A percentile compares a stretch with the other conserved stretches of the same genome.
Evolutionary conservation across 2,329 filamentous ascomycete species (phyloP).

Genomic region (Fusarium sp.): DNA sequence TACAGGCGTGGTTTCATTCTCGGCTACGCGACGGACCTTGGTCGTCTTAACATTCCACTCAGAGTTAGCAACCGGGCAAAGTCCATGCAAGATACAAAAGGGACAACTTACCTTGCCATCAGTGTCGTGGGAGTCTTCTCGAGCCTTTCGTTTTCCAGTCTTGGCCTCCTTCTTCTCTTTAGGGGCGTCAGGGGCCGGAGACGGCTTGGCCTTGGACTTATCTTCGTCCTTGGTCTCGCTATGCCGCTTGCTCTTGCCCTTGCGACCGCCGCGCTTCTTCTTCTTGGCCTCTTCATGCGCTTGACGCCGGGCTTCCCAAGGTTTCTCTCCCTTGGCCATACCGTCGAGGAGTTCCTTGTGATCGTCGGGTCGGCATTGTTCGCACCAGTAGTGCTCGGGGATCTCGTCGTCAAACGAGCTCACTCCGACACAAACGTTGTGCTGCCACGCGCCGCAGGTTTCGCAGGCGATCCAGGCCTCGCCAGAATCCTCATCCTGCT

Average conservation of each 20-base stretch:
- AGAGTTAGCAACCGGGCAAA: constrained; percentile 15
- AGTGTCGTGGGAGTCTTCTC: constrained; percentile 67
- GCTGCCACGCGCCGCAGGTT: constrained; percentile 92
- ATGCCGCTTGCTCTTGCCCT: constrained; percentile 71
- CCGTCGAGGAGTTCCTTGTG: constrained; percentile 85
- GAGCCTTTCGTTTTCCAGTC: constrained; percentile 67
- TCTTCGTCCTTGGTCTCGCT: constrained; percentile 76
- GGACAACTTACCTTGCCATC: constrained; percentile 60
- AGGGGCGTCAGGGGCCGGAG: constrained; percentile 55
- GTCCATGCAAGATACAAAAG: neutral
- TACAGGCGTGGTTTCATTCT: constrained; percentile 55
- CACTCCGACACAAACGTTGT: constrained; percentile 95
- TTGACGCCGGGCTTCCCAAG: constrained; percentile 81
- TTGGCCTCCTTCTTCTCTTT: constrained; percentile 64
- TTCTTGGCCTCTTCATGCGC: constrained; percentile 71
- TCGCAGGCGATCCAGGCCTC: constrained; percentile 98
- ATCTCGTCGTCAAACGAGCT: constrained; percentile 81
- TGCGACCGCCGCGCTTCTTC: constrained; percentile 70
- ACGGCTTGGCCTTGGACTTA: constrained; percentile 56
- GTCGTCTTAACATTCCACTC: constrained; percentile 49
- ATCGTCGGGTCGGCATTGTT: constrained; percentile 85
- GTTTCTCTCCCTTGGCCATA: constrained; percentile 83
- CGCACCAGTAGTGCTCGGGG: constrained; percentile 90
- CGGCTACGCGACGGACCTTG: constrained; percentile 66
- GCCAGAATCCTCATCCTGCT: constrained; percentile 86